Evolutionary conservation across 1,284 basidiomycete genomes (phyloP), one percentile per base, ranked within the genome.

Genomic region (Moniliophthora roreri): DNA sequence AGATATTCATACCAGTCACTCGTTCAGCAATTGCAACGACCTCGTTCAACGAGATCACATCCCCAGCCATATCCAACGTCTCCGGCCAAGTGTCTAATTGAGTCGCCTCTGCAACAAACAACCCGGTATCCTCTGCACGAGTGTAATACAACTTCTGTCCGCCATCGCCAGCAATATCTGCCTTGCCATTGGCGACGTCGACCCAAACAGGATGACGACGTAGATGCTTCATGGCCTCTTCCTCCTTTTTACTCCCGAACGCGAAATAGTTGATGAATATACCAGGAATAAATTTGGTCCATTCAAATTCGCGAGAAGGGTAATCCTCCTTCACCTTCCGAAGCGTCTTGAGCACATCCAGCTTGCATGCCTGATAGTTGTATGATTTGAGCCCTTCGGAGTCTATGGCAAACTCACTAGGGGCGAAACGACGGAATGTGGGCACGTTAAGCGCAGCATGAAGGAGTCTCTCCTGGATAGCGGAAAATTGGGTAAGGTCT

Each of bases 101-200:
- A 8, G 53, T 47, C 5, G 53, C 53, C 9, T 38, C 53, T 41
- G 53, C 53, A 35, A 47, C 48, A 35, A 54, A 54, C 3, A 35
- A 44, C 2, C 48, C 53, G 10, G 50, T 42, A 35, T 54, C 53
- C 18, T 54, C 48, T 15, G 42, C 48, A 13, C 34, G 36, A 36
- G 53, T 54, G n/a, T 45, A 46, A 9, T 44, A 26, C n/a, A 50
- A 38, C 15, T 47, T 49, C 32, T 40, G 39, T n/a, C 42, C 49
- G 23, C 53, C 53, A 21, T 55, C 53, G n/a, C 53, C 53, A 16
- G 53, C 48, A 13, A 55, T 39, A 36, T 55, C 53, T 4, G 49
- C 53, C 8, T 42, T 48, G 3, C 20, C 20, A 5, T 28, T 51
- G 36, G 48, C 46, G 8, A 48, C 15, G 35, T 55, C 53, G 13